phyloP scores from a whole-genome alignment of 495 filamentous ascomycete genomes.

The Parmelia sp. region DNA sequence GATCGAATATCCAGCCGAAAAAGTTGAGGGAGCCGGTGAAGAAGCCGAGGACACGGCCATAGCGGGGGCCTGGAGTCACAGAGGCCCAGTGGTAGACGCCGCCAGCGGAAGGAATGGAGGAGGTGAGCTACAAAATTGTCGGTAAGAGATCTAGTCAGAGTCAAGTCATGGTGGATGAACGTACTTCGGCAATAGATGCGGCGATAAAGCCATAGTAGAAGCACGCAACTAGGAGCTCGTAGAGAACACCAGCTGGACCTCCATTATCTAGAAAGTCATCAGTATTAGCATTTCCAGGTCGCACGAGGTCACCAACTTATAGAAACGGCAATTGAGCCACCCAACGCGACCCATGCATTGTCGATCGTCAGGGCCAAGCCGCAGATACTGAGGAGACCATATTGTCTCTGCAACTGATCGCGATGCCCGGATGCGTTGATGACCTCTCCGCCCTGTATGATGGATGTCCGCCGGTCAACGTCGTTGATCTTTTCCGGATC shows the following conservation, averaged over 20 bases:
- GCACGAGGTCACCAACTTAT: constrained; percentile 21
- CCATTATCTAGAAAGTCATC: constrained; percentile 37
- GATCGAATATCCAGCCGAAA: constrained; percentile 64
- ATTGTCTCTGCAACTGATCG: constrained; percentile 56
- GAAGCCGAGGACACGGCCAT: constrained; percentile 57
- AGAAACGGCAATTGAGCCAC: constrained; percentile 41
- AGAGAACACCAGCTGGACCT: constrained; percentile 45
- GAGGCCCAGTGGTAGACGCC: constrained; percentile 81
- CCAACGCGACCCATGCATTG: constrained; percentile 56
- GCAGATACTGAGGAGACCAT: constrained; percentile 52
- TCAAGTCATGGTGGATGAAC: background rate
- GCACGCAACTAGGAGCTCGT: constrained; percentile 48
- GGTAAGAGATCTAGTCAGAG: background rate
- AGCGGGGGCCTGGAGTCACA: constrained; percentile 55
- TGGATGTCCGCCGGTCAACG: constrained; percentile 7
- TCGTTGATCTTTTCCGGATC: constrained; percentile 12
- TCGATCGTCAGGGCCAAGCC: constrained; percentile 50
- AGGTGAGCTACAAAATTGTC: constrained; percentile 50
- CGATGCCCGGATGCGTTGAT: constrained; percentile 53
- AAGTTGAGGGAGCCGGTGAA: constrained; percentile 71
- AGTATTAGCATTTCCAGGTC: background rate
- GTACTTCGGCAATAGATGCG: constrained; percentile 53
- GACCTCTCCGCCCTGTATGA: constrained; percentile 1
- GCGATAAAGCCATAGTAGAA: constrained; percentile 48
- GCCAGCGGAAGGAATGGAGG: constrained; percentile 70